Evolutionary conservation across 2,329 filamentous ascomycete genomes (phyloP), one percentile per base, ranked within the genome.

Genomic region (Rugonectria rugulosa): DNA sequence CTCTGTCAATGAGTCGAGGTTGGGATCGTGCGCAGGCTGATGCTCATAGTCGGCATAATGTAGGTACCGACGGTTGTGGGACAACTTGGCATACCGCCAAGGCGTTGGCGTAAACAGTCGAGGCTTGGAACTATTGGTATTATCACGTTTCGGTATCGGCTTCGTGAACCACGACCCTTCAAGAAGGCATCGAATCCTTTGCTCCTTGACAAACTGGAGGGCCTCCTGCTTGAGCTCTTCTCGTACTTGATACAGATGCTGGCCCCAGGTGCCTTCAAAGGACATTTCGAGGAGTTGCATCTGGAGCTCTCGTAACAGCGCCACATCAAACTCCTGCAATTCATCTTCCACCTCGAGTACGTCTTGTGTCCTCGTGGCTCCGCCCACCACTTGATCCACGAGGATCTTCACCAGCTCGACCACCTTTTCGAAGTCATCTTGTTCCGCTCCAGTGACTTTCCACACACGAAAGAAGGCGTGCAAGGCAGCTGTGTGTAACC

Each of bases 141-240:
- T 74, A 43, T 75, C 72, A 43, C 74, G 71, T 59, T 68, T 74
- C 45, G 77, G 72, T 10, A 74, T 68, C 5, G 82, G 73, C 73
- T 81, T 75, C 71, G 77, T 72, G 76, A 98, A 99, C 95, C 95
- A 99, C 9, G 90, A 88, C 6, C 95, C 95, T 63, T 91, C 84
- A 4, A 98, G 82, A 32, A 99, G 79, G 70, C 93, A 97, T 49
- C 95, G 85, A 58, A 98, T 90, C 31, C 95, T 87, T 73, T 99
- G 95, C 76, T 99, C 95, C 74, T 97, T 97, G 74, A 98, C 91
- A 69, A 99, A 99, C 68, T 97, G 91, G 49, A 97, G 77, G 10
- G 94, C 92, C 73, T 99, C 95, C 67, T 94, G 88, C 64, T 91
- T 90, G 38, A 98, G 81, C 72, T 96, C 92, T 50, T 97, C 92